These are phyloP conservation scores for Leccinum olivaceopallidum DNA, from an alignment of 768 basidiomycete species.

Conservation along the genomic window DNA sequence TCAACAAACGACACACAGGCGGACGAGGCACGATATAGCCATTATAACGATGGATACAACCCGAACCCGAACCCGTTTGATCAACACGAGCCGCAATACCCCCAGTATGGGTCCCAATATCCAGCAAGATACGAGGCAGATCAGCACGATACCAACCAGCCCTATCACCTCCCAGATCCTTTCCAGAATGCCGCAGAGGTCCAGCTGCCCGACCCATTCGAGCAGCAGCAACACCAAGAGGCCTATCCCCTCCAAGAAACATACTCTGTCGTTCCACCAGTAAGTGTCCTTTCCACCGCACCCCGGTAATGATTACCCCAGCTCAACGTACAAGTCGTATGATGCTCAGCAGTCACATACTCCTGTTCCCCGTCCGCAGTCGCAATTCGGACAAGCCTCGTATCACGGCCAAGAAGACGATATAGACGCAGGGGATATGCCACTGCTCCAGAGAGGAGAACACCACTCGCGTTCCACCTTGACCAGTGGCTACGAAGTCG, in stretches of 20 bases:
- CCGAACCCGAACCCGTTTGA: conserved; percentile 51
- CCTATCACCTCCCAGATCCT: conserved; percentile 41
- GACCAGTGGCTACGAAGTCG: conserved; percentile 44
- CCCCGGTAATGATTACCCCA: conserved; percentile 15
- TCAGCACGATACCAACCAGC: conserved; percentile 34
- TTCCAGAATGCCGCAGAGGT: conserved; percentile 28
- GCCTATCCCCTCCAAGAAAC: conserved; percentile 25
- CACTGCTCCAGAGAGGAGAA: conserved; percentile 53
- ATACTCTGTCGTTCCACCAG: conserved; percentile 16
- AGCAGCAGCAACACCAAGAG: conserved; percentile 25
- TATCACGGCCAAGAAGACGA: conserved; percentile 45
- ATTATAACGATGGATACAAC: conserved; percentile 69
- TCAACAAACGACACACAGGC: conserved; percentile 39
- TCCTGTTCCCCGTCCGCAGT: conserved; percentile 27
- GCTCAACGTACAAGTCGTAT: conserved; percentile 23
- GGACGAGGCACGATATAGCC: conserved; percentile 61
- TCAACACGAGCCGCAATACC: conserved; percentile 34
- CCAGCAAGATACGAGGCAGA: conserved; percentile 35
- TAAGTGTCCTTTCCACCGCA: conserved; percentile 21
- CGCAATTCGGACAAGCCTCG: conserved; percentile 28
- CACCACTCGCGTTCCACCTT: conserved; percentile 37
- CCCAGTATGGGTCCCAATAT: conserved; percentile 33
- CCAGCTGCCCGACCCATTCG: conserved; percentile 21
- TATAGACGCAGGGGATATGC: conserved; percentile 64
- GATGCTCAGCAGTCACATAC: conserved; percentile 19